Conservation (phyloP, 768 basidiomycete species). For the Collybia sordida region DNA sequence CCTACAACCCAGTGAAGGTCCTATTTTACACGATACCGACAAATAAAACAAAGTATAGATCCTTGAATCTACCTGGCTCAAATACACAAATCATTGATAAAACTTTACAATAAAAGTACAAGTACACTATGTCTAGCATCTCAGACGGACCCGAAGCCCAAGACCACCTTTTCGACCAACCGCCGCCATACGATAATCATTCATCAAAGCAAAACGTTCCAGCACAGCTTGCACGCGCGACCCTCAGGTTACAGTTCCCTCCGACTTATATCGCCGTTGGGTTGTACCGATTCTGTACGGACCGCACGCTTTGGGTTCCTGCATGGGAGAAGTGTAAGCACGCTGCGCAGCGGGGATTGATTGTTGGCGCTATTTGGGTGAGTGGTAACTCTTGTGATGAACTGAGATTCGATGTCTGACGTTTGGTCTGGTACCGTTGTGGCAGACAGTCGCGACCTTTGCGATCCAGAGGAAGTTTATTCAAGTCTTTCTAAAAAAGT, state of each 20-base stretch:
- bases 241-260: conserved; percentile 67
- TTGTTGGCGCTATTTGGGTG: conserved; percentile 74
- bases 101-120: too few species aligned
- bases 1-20: too few species aligned
- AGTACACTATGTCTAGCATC: neutral
- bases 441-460: too few species aligned
- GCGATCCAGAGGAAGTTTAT: conserved; percentile 75
- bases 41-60: too few species aligned
- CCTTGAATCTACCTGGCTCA: too few species aligned
- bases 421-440: too few species aligned
- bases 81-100: too few species aligned
- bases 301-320: conserved; percentile 65
- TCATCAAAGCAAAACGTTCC: conserved; percentile 34
- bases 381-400: conserved; percentile 16
- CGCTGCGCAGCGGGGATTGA: conserved; percentile 66
- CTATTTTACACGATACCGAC: too few species aligned
- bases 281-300: conserved; percentile 77
- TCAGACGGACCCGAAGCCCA: conserved; percentile 27
- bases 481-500: conserved; percentile 64
- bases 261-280: conserved; percentile 87
- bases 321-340: conserved; percentile 87
- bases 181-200: neutral
- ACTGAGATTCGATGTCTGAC: conserved; percentile 40
- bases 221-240: conserved; percentile 47
- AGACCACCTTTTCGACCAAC: conserved; percentile 27